Evolutionary conservation across 805 yeast species (phyloP), one percentile per base, ranked within the genome.

Genomic region (Groenewaldozyma salmanticensis): DNA sequence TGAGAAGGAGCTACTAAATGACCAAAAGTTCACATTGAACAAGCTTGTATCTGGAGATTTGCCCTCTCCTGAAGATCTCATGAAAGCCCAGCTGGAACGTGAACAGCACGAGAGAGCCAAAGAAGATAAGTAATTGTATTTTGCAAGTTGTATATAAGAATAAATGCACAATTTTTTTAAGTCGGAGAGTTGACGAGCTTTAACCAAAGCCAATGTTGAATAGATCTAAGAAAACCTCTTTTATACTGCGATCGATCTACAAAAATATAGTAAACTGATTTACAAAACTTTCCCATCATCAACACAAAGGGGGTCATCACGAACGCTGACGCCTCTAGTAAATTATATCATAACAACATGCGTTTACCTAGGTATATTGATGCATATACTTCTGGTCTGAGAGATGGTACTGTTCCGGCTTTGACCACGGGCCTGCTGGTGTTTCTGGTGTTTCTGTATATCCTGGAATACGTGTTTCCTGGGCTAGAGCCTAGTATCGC

Each of bases 1-100:
- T 21, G 65, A 64, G 49, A 82, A 83, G 63, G 90, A 83, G 57
- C 75, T 84, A 57, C 70, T 83, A 67, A 87, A 87, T 46, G 80
- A 77, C 48, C 86, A 86, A 72, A 79, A 81, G 56, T 72, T 81
- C 57, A 85, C 95, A 20, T 71, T 88, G 59, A 86, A 81, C 65
- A 86, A 85, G 66, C 71, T 84, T 52, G 77, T 87, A 39, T 81
- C 83, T 50, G 94, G 87, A 57, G 94, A 60, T 27, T 48, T 53
- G 39, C 64, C 65, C 13, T 48, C 54, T 33, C 59, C 59, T 16
- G 64, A 59, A 39, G 62, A 59, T 38, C 40, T 59, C 17, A 53
- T 57, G n/a, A 58, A 54, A 15, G 21, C 35, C 13, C 52, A 44
- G 40, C 39, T 33, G 22, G 27, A 38, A 24, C 37, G 36, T 40